Base-by-base conservation (phyloP, 108 stramenopile species). In the Schizochytrium sp. region DNA sequence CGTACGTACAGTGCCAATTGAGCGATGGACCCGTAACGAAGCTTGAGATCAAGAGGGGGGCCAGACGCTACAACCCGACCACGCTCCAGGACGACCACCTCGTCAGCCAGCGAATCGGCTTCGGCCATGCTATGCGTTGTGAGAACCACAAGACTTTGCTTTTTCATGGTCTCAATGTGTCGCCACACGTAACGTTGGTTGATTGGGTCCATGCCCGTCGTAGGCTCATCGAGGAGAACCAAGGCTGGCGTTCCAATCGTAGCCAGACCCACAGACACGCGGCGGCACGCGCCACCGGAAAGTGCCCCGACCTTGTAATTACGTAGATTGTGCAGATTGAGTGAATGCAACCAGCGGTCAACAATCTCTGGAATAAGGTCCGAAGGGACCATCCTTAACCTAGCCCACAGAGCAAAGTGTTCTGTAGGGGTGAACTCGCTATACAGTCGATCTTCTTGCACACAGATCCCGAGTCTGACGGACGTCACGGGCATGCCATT, bases 41-140 rank as follows among this genome's bases (percentile, higher is more conserved):
- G 58, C 91, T 95, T 95, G 72, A 95, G 92, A 89, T 93, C 92
- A 89, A 93, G 93, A 28, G 92, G 89, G 60, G 87, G 71, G 41
- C 94, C 95, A 28, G 94, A 58, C 83, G 92, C 91, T 25, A 90
- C 57, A 43, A 95, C 55, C 55, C 90, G 92, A 4, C 95, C 95
- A 41, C 87, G 87, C 18, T 91, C 93, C 94, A 94, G 94, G 88
- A 95, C 94, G 57, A 92, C 94, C 60, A 95, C 92, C 55, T 93
- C 87, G 29, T 87, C 87, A 69, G 93, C 92, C 34, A 95, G 91
- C 34, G 94, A 93, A 41, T 95, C 94, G 23, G 92, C 88, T 72
- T 89, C 93, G 83, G 94, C 95, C 91, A 93, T 94, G 60, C 92
- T 92, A 60, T 95, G 95, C 14, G 95, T 94, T 25, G 92, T 94